Conservation (phyloP, 2,329 filamentous ascomycete species). For the Aureobasidium namibiae region DNA sequence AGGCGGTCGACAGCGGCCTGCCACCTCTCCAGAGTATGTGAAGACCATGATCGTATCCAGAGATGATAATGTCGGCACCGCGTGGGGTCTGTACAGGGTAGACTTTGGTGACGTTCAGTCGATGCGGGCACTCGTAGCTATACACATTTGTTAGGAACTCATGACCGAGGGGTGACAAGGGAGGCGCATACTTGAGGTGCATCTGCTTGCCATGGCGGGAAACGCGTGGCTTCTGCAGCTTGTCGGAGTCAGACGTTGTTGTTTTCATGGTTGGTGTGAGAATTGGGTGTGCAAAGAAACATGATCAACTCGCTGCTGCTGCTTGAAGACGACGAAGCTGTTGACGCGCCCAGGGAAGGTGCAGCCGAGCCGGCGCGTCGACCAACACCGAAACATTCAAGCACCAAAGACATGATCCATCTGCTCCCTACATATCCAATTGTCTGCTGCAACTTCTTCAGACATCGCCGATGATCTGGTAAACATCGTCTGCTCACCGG, state of each 20-base stretch:
- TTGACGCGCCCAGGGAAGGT: constrained; percentile 2
- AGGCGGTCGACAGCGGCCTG: constrained; percentile 21
- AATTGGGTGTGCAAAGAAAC: neutral
- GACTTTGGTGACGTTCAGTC: constrained; percentile 46
- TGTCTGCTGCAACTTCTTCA: neutral
- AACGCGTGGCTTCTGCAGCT: constrained; percentile 13
- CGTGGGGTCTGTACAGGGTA: constrained; percentile 53
- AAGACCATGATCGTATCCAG: constrained; percentile 51
- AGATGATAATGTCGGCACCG: constrained; percentile 53
- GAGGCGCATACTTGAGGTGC: constrained; percentile 23
- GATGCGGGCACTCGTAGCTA: constrained; percentile 54
- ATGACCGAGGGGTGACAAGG: neutral
- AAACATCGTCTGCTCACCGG: no score
- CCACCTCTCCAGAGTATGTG: constrained; percentile 55
- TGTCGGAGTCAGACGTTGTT: neutral
- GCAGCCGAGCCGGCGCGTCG: constrained; percentile 5
- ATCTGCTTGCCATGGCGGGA: constrained; percentile 20
- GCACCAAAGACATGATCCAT: neutral
- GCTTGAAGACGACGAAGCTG: neutral
- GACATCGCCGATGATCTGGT: neutral
- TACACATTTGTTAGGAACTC: neutral
- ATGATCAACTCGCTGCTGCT: neutral
- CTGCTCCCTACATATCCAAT: neutral
- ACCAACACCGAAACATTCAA: neutral
- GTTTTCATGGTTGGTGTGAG: neutral